Evolutionary conservation across 179 eudicot genomes (phyloP).

Genomic region (Beta corolliflora): DNA sequence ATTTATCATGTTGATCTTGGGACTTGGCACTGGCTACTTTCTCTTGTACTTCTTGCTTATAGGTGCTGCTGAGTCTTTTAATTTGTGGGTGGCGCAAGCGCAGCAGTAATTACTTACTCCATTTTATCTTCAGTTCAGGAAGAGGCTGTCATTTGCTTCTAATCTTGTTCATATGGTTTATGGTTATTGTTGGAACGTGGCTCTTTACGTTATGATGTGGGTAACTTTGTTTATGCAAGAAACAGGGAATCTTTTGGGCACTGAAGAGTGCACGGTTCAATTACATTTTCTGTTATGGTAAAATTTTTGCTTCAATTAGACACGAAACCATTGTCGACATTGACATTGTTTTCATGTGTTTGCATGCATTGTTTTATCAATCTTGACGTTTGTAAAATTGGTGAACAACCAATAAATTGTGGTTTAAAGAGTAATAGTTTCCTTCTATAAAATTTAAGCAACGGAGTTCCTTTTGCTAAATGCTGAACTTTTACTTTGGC

Average conservation of each 20-base stretch:
- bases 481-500: background rate
- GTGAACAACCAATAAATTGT: background rate
- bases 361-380: background rate
- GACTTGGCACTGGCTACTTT: slow-evolving; percentile 3
- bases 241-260: background rate
- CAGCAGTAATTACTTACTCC: background rate
- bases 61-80: background rate
- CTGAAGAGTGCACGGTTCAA: background rate
- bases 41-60: background rate
- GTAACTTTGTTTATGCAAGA: background rate
- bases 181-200: background rate
- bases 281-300: background rate
- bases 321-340: background rate
- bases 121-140: background rate
- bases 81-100: no score
- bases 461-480: background rate
- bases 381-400: background rate
- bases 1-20: background rate
- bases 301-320: background rate
- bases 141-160: slow-evolving; percentile 3
- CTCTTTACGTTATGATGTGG: background rate
- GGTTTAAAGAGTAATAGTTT: background rate
- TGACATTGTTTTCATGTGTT: background rate
- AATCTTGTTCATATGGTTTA: background rate
- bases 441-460: background rate